Evolutionary conservation across 1,284 basidiomycete genomes (phyloP), one percentile per base, ranked within the genome.

Genomic region (Exobasidium cylindrosporum): DNA sequence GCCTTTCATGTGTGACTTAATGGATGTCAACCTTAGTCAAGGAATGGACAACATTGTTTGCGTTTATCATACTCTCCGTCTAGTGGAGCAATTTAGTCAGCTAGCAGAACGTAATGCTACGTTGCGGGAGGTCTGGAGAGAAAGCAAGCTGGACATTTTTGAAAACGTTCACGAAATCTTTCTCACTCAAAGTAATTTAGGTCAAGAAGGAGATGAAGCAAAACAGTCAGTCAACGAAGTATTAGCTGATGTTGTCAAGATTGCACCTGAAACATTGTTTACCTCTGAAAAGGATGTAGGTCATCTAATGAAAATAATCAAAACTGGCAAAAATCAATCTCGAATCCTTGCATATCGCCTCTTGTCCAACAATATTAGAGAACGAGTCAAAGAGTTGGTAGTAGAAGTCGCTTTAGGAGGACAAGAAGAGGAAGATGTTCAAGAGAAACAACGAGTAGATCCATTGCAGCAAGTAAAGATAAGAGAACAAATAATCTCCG

Each of bases 1-100:
- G 91, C 90, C 92, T 57, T 85, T 93, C 52, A 87, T 96, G 17
- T 93, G 92, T 76, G 93, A 97, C 77, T 81, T 97, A 4, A 80
- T 96, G 23, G 92, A 96, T 79, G 89, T 85, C 58, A 92, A 91
- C 68, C 83, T 97, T 0, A 92, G 95, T 64, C 83, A 44, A 6
- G 35, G 35, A 7, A 10, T 40, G 17, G 35, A 17, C 35, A 40
- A 40, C 17, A 40, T 40, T 17, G 35, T 40, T 40, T 40, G 35
- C 35, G 35, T 40, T 40, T 40, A 40, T 17, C 35, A 40, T 55
- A 89, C 90, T 0, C 80, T 97, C 60, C 82, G 82, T 28, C 81
- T 97, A 13, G 82, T 96, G 26, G 82, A 86, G 44, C 81, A 84
- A 26, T 83, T 97, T 23, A 85, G 89, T 59, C 89, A 92, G 58